phyloP scores from a whole-genome alignment of 2,329 filamentous ascomycete genomes.

The Ophiostoma populinum region DNA sequence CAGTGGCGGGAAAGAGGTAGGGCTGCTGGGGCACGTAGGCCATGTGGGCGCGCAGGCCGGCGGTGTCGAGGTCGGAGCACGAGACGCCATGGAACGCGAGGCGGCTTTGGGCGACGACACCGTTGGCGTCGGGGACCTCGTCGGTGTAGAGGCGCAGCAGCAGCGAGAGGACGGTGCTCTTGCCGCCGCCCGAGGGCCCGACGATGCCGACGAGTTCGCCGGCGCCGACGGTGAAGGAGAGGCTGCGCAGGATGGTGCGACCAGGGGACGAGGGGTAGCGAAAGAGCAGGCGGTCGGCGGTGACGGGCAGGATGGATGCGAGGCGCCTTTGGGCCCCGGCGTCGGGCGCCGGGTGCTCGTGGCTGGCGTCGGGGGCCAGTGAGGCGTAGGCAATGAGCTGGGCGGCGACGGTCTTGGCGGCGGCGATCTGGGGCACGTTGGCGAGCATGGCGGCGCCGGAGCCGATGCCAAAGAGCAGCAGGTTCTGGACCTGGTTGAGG shows the following conservation, averaged over 20 bases:
- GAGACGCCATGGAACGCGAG: constrained; percentile 43
- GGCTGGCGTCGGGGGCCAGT: constrained; percentile 35
- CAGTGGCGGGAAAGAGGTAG: constrained; percentile 58
- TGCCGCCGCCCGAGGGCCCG: constrained; percentile 75
- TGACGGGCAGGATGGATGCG: constrained; percentile 24
- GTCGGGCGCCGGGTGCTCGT: constrained; percentile 36
- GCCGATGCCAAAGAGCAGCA: constrained; percentile 69
- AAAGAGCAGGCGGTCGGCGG: constrained; percentile 47
- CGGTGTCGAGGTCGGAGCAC: constrained; percentile 40
- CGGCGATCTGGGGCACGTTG: constrained; percentile 65
- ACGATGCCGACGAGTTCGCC: constrained; percentile 62
- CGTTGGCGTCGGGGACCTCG: background rate
- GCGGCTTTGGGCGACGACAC: constrained; percentile 13
- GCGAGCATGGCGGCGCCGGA: constrained; percentile 52
- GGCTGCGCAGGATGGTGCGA: constrained; percentile 37
- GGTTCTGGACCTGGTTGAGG: constrained; percentile 59
- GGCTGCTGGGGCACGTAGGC: constrained; percentile 55
- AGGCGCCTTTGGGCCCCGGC: constrained; percentile 19
- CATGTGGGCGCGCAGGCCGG: constrained; percentile 40
- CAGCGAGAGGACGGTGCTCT: constrained; percentile 65
- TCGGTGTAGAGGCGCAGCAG: constrained; percentile 51
- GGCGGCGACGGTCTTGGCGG: constrained; percentile 53
- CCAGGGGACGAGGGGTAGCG: constrained; percentile 36
- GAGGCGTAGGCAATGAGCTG: constrained; percentile 54
- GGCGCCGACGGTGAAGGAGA: constrained; percentile 47